These are phyloP conservation scores for Akanthomyces dipterigenus DNA, from an alignment of 2,329 filamentous ascomycete species.

Conservation along the genomic window DNA sequence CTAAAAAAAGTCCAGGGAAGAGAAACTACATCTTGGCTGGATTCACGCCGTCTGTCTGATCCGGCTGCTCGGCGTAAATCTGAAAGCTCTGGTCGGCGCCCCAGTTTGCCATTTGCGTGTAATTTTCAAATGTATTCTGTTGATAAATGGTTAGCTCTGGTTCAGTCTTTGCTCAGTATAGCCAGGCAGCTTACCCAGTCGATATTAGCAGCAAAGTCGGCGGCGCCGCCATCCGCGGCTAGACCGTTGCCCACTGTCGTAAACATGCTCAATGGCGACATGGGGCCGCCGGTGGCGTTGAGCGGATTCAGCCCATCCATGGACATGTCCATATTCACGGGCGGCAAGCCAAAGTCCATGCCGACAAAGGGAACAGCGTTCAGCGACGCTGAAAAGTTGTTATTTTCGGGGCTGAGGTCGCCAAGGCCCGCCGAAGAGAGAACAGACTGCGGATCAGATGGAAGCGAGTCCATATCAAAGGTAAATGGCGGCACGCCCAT, in stretches of 20 bases:
- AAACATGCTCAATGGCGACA: conserved; percentile 48
- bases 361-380: conserved; percentile 35
- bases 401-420: conserved; percentile 19
- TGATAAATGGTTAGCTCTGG: conserved; percentile 19
- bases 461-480: conserved; percentile 30
- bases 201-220: conserved; percentile 45
- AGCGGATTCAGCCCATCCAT: conserved; percentile 23
- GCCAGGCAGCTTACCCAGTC: conserved; percentile 46
- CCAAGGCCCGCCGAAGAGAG: conserved; percentile 20
- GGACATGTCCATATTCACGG: conserved; percentile 25
- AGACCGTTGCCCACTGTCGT: conserved; percentile 32
- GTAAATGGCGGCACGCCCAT: conserved; percentile 26
- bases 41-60: not conserved
- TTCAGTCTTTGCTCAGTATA: not conserved
- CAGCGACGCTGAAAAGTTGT: conserved; percentile 25
- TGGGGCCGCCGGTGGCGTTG: conserved; percentile 16
- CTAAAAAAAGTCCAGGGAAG: not conserved
- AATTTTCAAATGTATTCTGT: conserved; percentile 51
- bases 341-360: conserved; percentile 36
- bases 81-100: conserved; percentile 45
- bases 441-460: conserved; percentile 19
- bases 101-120: conserved; percentile 47
- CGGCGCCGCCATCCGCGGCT: conserved; percentile 15
- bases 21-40: conserved; percentile 4
- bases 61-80: conserved; percentile 34